These are phyloP conservation scores for Stramenopiles sp. DNA, from an alignment of 352 stramenopile genomes.

Conservation along the genomic window DNA sequence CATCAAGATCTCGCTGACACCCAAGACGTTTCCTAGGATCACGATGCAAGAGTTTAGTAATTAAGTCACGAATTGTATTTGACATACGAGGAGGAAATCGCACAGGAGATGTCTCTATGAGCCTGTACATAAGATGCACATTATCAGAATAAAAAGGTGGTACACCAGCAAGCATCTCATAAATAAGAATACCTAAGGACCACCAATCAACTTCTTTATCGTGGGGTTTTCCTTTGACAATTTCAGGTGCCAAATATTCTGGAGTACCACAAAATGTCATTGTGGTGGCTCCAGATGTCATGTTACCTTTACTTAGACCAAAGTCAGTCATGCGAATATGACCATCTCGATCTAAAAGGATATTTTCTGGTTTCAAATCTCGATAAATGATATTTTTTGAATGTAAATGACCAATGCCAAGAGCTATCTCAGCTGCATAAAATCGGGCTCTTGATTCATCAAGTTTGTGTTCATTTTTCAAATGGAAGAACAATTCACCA, in stretches of 20 bases:
- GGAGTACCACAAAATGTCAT: conserved; percentile 63
- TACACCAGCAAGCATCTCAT: conserved; percentile 44
- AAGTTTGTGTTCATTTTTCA: conserved; percentile 52
- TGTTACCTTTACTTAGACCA: conserved; percentile 33
- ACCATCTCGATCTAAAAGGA: conserved; percentile 56
- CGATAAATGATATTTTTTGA: conserved; percentile 51
- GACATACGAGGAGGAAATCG: conserved; percentile 26
- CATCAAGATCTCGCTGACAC: conserved; percentile 40
- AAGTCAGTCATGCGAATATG: conserved; percentile 48
- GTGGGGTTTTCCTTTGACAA: conserved; percentile 73
- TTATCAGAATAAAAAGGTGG: conserved; percentile 64
- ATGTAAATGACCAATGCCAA: conserved; percentile 46
- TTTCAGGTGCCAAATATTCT: conserved; percentile 42
- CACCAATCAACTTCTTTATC: conserved; percentile 55
- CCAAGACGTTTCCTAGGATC: conserved; percentile 64
- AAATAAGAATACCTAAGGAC: conserved; percentile 41
- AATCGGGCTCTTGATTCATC: conserved; percentile 31
- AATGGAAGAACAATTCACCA: conserved; percentile 52
- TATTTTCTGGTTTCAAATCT: conserved; percentile 64
- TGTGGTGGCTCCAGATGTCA: conserved; percentile 21
- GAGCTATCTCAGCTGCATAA: conserved; percentile 21
- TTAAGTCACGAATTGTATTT: conserved; percentile 13
- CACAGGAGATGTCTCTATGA: conserved; percentile 37
- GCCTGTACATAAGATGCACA: conserved; percentile 50
- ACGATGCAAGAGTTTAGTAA: conserved; percentile 45